These are phyloP conservation scores for Austropuccinia psidii DNA, from an alignment of 1,284 basidiomycete species.

Conservation along the genomic window DNA sequence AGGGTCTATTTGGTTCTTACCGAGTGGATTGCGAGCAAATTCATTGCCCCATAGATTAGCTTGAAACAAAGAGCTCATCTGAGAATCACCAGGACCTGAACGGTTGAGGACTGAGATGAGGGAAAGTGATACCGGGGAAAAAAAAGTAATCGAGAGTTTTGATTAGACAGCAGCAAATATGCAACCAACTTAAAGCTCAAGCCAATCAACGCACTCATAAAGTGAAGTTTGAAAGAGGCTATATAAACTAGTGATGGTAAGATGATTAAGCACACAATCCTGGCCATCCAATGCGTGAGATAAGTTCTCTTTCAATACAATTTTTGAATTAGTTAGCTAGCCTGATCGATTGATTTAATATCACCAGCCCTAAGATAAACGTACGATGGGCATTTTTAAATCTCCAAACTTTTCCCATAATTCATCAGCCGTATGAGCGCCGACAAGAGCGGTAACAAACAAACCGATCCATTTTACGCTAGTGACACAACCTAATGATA, in stretches of 20 bases:
- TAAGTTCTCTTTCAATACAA: constrained; percentile 58
- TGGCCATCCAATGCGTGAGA: constrained; percentile 80
- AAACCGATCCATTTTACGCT: constrained; percentile 96
- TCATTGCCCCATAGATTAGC: constrained; percentile 93
- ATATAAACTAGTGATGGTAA: constrained; percentile 87
- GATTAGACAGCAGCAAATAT: not conserved
- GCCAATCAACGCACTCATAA: constrained; percentile 17
- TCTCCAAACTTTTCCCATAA: constrained; percentile 99
- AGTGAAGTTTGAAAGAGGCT: constrained; percentile 90
- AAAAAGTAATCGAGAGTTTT: not conserved
- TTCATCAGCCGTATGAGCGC: constrained; percentile 93
- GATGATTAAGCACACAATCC: constrained; percentile 76
- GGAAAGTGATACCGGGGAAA: not conserved
- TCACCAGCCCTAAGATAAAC: no score
- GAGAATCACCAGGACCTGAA: constrained; percentile 89
- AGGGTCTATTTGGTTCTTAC: not conserved
- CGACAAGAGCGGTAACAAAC: constrained; percentile 88
- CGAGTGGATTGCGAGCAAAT: constrained; percentile 68
- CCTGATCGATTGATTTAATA: not conserved
- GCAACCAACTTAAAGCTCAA: not conserved
- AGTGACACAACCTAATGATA: constrained; percentile 90
- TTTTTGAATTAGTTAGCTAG: not conserved
- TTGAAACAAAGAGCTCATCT: constrained; percentile 98
- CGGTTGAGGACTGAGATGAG: constrained; percentile 75
- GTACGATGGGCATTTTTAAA: constrained; percentile 75